These are phyloP conservation scores for Auricularia heimuer DNA, from an alignment of 768 basidiomycete species.

Conservation along the genomic window DNA sequence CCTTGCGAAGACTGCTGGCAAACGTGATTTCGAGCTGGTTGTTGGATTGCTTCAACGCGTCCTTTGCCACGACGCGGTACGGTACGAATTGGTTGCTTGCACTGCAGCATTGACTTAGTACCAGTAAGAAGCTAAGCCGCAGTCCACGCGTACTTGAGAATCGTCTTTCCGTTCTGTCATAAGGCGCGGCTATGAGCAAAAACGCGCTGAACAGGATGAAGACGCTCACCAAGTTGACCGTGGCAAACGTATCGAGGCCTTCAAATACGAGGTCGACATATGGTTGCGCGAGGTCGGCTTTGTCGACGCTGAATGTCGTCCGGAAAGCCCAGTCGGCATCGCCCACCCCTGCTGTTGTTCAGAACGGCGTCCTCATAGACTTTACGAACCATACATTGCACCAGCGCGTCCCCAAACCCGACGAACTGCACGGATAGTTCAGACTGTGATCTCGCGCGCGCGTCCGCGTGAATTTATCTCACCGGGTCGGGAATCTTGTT, in stretches of 20 bases:
- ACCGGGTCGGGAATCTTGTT: slow-evolving; percentile 27
- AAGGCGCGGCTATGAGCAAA: no score
- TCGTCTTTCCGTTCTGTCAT: background rate
- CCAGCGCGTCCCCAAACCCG: slow-evolving; percentile 26
- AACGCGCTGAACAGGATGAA: no score
- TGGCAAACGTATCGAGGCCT: slow-evolving; percentile 34
- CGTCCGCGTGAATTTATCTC: slow-evolving; percentile 9
- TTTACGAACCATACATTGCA: slow-evolving; percentile 11
- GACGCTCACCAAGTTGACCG: slow-evolving; percentile 16
- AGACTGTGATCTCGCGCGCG: no score
- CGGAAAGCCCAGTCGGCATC: slow-evolving; percentile 31
- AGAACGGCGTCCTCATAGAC: no score
- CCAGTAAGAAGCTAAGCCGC: slow-evolving; percentile 19
- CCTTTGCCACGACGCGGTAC: no score
- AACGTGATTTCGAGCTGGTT: no score
- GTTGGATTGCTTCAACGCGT: no score
- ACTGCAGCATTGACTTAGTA: slow-evolving; percentile 39
- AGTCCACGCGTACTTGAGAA: background rate
- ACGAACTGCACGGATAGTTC: background rate
- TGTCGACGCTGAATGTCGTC: slow-evolving; percentile 20
- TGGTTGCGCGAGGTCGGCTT: slow-evolving; percentile 8
- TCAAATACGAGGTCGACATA: slow-evolving; percentile 30
- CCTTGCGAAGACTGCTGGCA: no score
- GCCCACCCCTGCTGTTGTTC: slow-evolving; percentile 22
- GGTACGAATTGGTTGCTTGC: slow-evolving; percentile 54